Percentiles rank a stretch among this genome's conserved stretches.
These are phyloP conservation scores for Hypoxylon sp. DNA, from an alignment of 2,329 filamentous ascomycete species.

Conservation along the genomic window DNA sequence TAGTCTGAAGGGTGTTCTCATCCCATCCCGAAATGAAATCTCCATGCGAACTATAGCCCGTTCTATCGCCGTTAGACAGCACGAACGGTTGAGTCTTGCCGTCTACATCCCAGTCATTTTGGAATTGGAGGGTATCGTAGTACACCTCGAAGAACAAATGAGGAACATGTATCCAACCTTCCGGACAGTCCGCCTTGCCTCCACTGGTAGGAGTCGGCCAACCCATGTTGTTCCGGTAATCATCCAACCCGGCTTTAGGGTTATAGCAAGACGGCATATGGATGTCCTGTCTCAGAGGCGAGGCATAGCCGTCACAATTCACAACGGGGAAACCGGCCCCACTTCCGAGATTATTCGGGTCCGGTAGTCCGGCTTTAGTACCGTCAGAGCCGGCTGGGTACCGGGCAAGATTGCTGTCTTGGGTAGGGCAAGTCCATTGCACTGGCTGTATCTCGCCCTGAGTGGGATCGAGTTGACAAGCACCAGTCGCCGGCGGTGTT, in stretches of 20 bases:
- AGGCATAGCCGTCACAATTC: conserved; percentile 73
- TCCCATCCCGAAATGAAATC: conserved; percentile 83
- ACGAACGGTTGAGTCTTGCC: conserved; percentile 72
- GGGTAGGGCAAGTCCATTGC: conserved; percentile 71
- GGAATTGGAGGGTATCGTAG: conserved; percentile 67
- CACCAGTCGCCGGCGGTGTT: conserved; percentile 65
- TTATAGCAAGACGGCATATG: conserved; percentile 81
- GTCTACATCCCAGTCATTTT: conserved; percentile 64
- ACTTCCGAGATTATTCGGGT: conserved; percentile 65
- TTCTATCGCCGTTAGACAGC: conserved; percentile 76
- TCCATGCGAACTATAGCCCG: conserved; percentile 76
- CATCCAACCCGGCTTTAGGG: conserved; percentile 67
- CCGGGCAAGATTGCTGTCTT: conserved; percentile 59
- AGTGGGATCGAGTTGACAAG: conserved; percentile 63
- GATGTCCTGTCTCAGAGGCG: conserved; percentile 72
- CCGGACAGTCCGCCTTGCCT: conserved; percentile 67
- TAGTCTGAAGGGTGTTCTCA: conserved; percentile 70
- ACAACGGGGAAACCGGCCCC: conserved; percentile 75
- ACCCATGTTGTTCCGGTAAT: conserved; percentile 73
- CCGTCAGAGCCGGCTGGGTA: conserved; percentile 69
- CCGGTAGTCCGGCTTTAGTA: conserved; percentile 64
- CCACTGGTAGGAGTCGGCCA: conserved; percentile 66
- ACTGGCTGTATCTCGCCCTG: conserved; percentile 66
- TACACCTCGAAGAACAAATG: conserved; percentile 70
- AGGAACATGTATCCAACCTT: conserved; percentile 66